phyloP scores from a whole-genome alignment of 768 basidiomycete species.

The Rickenella mellea region DNA sequence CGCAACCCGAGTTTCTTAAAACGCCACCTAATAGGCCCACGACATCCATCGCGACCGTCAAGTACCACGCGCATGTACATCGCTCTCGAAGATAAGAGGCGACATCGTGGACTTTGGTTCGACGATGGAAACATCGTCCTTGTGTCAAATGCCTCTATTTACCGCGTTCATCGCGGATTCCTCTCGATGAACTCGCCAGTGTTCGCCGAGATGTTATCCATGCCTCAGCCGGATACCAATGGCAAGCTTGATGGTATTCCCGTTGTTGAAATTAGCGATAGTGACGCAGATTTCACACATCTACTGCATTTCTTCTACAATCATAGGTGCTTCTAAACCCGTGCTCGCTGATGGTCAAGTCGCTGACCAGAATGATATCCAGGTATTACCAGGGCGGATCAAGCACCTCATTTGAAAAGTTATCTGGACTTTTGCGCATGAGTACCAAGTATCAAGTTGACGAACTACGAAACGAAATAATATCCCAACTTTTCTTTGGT shows the following conservation, averaged over 20 bases:
- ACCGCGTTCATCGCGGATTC: slow-evolving; percentile 13
- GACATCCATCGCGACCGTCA: no score
- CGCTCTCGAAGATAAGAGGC: no score
- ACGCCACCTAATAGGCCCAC: no score
- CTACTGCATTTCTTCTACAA: slow-evolving; percentile 8
- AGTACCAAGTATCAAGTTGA: slow-evolving; percentile 35
- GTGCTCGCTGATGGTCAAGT: not conserved
- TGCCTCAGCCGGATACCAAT: slow-evolving; percentile 11
- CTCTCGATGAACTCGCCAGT: slow-evolving; percentile 13
- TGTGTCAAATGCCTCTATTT: slow-evolving; percentile 5
- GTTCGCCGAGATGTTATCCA: slow-evolving; percentile 12
- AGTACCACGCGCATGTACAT: no score
- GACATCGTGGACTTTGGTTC: no score
- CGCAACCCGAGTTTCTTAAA: no score
- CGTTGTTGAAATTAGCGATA: slow-evolving; percentile 5
- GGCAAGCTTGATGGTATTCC: no score
- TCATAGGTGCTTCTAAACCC: slow-evolving; percentile 7
- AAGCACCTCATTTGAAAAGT: slow-evolving; percentile 23
- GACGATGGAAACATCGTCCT: slow-evolving; percentile 16
- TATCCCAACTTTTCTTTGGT: slow-evolving; percentile 27
- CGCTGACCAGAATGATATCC: slow-evolving; percentile 7
- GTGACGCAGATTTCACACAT: slow-evolving; percentile 8
- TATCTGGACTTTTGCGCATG: slow-evolving; percentile 31
- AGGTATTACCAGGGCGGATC: slow-evolving; percentile 12
- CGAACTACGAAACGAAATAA: slow-evolving; percentile 27